Evolutionary conservation across 2,329 filamentous ascomycete genomes (phyloP).

Genomic region (Pseudogymnoascus sp.): DNA sequence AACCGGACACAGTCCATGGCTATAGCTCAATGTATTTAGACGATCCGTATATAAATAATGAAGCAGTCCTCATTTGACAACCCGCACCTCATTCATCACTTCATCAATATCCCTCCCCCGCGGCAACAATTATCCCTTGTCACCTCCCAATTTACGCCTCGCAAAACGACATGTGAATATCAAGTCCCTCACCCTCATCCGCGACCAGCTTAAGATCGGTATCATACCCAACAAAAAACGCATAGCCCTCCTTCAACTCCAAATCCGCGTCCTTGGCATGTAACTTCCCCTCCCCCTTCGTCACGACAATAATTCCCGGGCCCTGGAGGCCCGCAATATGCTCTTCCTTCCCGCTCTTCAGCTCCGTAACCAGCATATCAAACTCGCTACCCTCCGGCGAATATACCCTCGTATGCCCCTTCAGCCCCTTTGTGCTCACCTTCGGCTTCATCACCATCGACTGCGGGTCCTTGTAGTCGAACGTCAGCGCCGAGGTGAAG

Average conservation of each 20-base stretch:
- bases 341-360: constrained; percentile 52
- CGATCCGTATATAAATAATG: background rate
- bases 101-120: background rate
- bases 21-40: background rate
- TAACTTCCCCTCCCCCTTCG: constrained; percentile 48
- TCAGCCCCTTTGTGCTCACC: constrained; percentile 41
- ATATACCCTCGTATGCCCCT: constrained; percentile 55
- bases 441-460: constrained; percentile 46
- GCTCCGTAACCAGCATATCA: constrained; percentile 51
- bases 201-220: constrained; percentile 18
- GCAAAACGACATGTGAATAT: constrained; percentile 19
- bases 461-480: constrained; percentile 48
- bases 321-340: constrained; percentile 45
- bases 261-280: constrained; percentile 42
- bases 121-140: background rate
- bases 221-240: constrained; percentile 50
- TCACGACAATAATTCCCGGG: constrained; percentile 55
- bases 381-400: constrained; percentile 64
- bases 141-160: constrained; percentile 9
- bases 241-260: constrained; percentile 50
- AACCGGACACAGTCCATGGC: background rate
- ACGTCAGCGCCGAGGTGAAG: constrained; percentile 55
- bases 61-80: background rate
- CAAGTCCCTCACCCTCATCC: constrained; percentile 13
- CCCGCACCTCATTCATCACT: background rate